Evolutionary conservation across 1,139 yeast genomes (phyloP), one percentile per base, ranked within the genome.

Genomic region (Blastobotrys buckinghamii): DNA sequence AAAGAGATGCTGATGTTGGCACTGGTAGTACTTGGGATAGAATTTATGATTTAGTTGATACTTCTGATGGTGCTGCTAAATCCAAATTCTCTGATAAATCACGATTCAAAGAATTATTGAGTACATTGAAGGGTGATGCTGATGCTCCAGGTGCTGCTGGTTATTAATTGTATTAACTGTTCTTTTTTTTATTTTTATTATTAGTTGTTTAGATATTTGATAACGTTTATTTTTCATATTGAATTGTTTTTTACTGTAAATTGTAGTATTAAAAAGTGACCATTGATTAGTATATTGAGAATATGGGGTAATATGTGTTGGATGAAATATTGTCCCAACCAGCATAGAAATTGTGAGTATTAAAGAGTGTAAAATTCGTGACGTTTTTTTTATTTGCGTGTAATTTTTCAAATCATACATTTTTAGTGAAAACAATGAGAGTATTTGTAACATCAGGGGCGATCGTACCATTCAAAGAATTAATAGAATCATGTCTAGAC

Each of bases 11-110:
- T 36, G 87, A 85, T 64, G 82, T 84, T 62, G 80, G 81, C 53
- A 82, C 80, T 50, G 73, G 74, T 32, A 84, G 95, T 32, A 81
- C 90, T 53, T 94, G 98, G 98, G 95, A 89, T 61, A 79, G 96
- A 61, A 88, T 76, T 39, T 65, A 72, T 43, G 76, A 77, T 57
- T 66, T 80, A 50, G 70, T 79, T 50, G 80, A 78, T 42, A 59
- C 65, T 34, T 63, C 71, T 2, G 75, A 72, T 53, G 66, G 63
- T 53, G 64, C 74, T 10, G 66, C 72, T 37, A 66, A 65, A 50
- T 71, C 75, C 19, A 76, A 74, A 50, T 70, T 66, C 44, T 73
- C 84, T 64, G 90, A 86, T 66, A 83, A 85, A 69, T 70, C 83
- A 27, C 76, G 84, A 61, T 85, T 83, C 70, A 82, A 81, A 64